phyloP scores from a whole-genome alignment of 1,284 basidiomycete species.

The Cutaneotrichosporon sp. region DNA sequence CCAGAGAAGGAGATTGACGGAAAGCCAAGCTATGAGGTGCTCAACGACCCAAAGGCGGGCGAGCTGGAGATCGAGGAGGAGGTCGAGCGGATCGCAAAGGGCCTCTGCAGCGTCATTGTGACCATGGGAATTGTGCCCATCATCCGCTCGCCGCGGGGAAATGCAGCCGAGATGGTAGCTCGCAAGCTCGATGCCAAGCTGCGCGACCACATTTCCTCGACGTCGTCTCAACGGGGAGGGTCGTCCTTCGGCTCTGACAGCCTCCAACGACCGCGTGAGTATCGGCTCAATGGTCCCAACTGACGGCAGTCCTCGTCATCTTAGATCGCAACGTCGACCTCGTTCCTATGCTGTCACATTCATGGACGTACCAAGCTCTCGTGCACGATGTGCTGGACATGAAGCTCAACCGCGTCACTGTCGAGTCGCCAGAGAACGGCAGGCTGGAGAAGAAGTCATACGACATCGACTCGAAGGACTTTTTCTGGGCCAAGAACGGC shows the following conservation, averaged over 20 bases:
- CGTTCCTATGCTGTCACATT: slow-evolving; percentile 90
- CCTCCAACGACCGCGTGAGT: slow-evolving; percentile 74
- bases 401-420: slow-evolving; percentile 90
- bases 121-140: slow-evolving; percentile 90
- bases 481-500: slow-evolving; percentile 98
- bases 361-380: slow-evolving; percentile 98
- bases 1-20: slow-evolving; percentile 41
- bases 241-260: slow-evolving; percentile 61
- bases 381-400: slow-evolving; percentile 97
- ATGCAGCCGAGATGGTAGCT: slow-evolving; percentile 97
- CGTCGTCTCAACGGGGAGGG: slow-evolving; percentile 54
- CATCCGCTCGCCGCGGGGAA: slow-evolving; percentile 89
- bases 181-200: slow-evolving; percentile 91
- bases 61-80: slow-evolving; percentile 91
- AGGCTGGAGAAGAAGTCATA: slow-evolving; percentile 77
- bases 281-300: background rate
- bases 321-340: slow-evolving; percentile 94
- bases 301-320: slow-evolving; percentile 71
- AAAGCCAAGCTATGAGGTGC: slow-evolving; percentile 64
- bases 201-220: slow-evolving; percentile 79
- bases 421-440: slow-evolving; percentile 58
- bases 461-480: slow-evolving; percentile 96
- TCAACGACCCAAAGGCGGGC: slow-evolving; percentile 86
- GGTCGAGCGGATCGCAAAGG: slow-evolving; percentile 84
- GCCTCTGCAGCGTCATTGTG: slow-evolving; percentile 88